Evolutionary conservation across 2,329 filamentous ascomycete genomes (phyloP).

Genomic region (Stachybotrys chartarum): DNA sequence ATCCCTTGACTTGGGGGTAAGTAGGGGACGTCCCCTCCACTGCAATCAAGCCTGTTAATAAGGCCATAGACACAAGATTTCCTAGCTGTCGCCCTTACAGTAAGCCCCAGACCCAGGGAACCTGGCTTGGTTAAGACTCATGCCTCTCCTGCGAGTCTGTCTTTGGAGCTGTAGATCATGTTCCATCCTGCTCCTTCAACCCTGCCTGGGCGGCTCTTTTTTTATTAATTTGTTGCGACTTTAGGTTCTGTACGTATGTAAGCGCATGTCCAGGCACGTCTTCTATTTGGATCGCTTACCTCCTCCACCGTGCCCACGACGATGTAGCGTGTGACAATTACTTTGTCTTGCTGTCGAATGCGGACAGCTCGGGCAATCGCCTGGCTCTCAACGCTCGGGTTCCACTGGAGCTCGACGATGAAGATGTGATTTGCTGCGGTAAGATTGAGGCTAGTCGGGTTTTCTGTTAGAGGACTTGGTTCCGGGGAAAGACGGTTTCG

Average conservation of each 20-base stretch:
- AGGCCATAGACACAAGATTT: too few species aligned
- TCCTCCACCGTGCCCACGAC: conserved; percentile 34
- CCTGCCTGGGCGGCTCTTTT: background rate
- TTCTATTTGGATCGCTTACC: conserved; percentile 18
- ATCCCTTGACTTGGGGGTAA: too few species aligned
- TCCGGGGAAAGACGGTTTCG: background rate
- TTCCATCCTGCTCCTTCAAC: background rate
- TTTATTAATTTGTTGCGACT: conserved; percentile 3
- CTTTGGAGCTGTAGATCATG: background rate
- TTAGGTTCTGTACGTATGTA: conserved; percentile 4
- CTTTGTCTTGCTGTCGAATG: conserved; percentile 34
- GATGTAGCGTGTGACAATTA: conserved; percentile 38
- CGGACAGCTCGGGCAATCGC: conserved; percentile 41
- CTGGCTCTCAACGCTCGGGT: conserved; percentile 44
- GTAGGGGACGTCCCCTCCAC: too few species aligned
- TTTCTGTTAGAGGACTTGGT: background rate
- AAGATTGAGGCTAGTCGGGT: conserved; percentile 33
- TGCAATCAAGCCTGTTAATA: too few species aligned
- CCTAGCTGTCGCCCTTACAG: too few species aligned
- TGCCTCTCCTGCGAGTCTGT: too few species aligned
- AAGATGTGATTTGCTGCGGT: conserved; percentile 39
- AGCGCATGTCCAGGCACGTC: background rate
- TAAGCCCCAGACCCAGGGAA: too few species aligned
- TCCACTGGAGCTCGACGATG: conserved; percentile 48
- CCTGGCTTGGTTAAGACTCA: too few species aligned